Percentiles rank a stretch among this genome's conserved stretches.
Conservation (phyloP, 23 red algal species). For the Pyropia yezoensis region DNA sequence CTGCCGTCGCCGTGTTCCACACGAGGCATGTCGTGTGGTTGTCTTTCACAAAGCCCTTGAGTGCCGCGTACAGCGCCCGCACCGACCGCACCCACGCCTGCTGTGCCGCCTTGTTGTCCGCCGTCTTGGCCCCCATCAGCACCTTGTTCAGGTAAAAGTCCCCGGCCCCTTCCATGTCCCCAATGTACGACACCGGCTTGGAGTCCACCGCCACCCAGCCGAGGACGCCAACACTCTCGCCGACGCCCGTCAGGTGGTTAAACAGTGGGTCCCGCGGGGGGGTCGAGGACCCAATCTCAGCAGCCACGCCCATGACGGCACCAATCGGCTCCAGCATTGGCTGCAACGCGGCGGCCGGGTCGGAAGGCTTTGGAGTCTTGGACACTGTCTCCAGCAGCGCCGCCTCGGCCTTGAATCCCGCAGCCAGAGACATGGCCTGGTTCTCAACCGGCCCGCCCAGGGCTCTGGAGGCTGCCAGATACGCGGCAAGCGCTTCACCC, state of each 20-base stretch:
- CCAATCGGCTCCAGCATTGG: constrained; percentile 40
- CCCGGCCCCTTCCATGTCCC: constrained; percentile 47
- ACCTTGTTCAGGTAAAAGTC: constrained; percentile 63
- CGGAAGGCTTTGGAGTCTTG: constrained; percentile 43
- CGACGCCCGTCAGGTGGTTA: constrained; percentile 61
- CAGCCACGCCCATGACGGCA: constrained; percentile 36
- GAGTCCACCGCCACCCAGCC: constrained; percentile 76
- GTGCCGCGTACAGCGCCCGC: constrained; percentile 25
- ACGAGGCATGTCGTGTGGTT: constrained; percentile 49
- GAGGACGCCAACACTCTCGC: constrained; percentile 47
- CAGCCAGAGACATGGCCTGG: constrained; percentile 27
- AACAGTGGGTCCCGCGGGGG: constrained; percentile 22
- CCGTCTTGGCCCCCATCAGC: constrained; percentile 52
- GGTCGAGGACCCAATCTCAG: constrained; percentile 3
- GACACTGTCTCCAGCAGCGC: constrained; percentile 37
- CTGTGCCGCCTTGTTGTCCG: constrained; percentile 31
- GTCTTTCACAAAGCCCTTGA: constrained; percentile 71
- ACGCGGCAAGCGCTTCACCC: constrained; percentile 20
- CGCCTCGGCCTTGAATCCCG: constrained; percentile 50
- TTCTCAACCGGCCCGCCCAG: constrained; percentile 33
- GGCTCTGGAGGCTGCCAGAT: constrained; percentile 8
- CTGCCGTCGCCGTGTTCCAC: constrained; percentile 17
- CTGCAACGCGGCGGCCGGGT: constrained; percentile 15
- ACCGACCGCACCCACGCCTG: constrained; percentile 44
- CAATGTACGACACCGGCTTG: constrained; percentile 51